Base-by-base conservation (phyloP, 352 stramenopile genomes). In the Labyrinthula sp. region DNA sequence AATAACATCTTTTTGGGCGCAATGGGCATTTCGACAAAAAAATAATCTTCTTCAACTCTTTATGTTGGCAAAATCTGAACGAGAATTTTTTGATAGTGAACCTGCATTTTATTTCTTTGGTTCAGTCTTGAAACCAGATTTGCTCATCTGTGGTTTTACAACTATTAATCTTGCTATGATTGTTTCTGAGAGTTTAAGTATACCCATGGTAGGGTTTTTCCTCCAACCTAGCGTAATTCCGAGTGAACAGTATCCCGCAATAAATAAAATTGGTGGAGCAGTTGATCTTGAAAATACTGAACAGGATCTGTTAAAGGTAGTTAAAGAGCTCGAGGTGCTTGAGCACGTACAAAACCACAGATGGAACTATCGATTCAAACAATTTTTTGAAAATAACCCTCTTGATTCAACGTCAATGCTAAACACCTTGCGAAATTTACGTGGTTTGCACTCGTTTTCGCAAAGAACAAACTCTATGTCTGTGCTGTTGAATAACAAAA, bases 51-150 rank as follows among this genome's bases (percentile, higher is more conserved):
- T 52, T 7, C 43, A 52, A 15, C 7, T 52, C 9, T 31, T 35
- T 0, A 52, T 52, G 43, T 28, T 52, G 4, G 43, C 31, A 14
- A 31, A 47, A 3, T 35, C 18, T 4, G 43, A 52, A 28, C 43
- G 43, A 18, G 43, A 52, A 28, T 52, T 52, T 35, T 52, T 52
- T 17, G 43, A 52, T 15, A 54, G 38, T 20, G 43, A 52, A 28
- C 43, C 43, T 8, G 25, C 37, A 28, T 52, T 47, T 2, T 15
- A 52, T 35, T 52, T 36, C 21, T 52, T 31, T 31, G 40, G 43
- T 25, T 35, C 31, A 5, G n/a, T 14, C 12, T 15, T 52, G 20
- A 22, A 18, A 35, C 43, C 43, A 3, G 43, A 52, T 17, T 10
- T 52, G 7, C 30, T 52, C 21, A 4, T 52, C 10, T 52, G 40